Percentiles rank a stretch among this genome's conserved stretches.
Conservation (phyloP, 352 stramenopile genomes). For the Phytophthora pisi region DNA sequence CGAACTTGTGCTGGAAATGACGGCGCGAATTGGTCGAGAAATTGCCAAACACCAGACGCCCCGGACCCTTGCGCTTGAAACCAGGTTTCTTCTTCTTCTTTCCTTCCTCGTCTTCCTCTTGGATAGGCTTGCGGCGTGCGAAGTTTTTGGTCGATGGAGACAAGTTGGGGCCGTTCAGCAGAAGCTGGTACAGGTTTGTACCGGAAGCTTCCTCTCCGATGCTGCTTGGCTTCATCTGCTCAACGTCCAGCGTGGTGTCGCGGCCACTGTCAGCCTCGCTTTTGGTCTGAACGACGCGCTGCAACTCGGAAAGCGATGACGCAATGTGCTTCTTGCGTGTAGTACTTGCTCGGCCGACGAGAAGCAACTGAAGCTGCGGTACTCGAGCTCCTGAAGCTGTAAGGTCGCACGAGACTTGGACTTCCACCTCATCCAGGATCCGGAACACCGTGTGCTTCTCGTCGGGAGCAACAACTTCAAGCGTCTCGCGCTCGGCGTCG, state of each 20-base stretch:
- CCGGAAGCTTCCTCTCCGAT: conserved; percentile 5
- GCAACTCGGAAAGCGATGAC: conserved; percentile 60
- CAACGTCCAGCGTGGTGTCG: not conserved
- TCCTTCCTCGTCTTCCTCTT: conserved; percentile 15
- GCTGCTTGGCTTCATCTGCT: not conserved
- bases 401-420: conserved; percentile 83
- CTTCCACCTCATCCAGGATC: conserved; percentile 77
- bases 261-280: conserved; percentile 16
- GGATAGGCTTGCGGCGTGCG: conserved; percentile 16
- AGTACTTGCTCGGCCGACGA: conserved; percentile 62
- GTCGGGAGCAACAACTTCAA: conserved; percentile 34
- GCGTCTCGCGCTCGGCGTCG: conserved; percentile 34
- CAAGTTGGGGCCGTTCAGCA: conserved; percentile 33
- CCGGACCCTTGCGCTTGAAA: conserved; percentile 49
- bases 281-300: conserved; percentile 71
- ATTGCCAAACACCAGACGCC: conserved; percentile 74
- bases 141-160: conserved; percentile 42
- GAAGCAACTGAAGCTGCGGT: conserved; percentile 72
- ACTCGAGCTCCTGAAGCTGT: conserved; percentile 70
- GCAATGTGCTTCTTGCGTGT: conserved; percentile 37
- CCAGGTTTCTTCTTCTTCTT: conserved; percentile 19
- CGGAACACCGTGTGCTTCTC: conserved; percentile 43
- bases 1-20: conserved; percentile 80
- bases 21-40: conserved; percentile 66
- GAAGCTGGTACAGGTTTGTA: conserved; percentile 48